Percentiles rank a stretch among this genome's conserved stretches.
These are phyloP conservation scores for Aegilops sharonensis DNA, from an alignment of 176 grass and related monocot species.

Conservation along the genomic window DNA sequence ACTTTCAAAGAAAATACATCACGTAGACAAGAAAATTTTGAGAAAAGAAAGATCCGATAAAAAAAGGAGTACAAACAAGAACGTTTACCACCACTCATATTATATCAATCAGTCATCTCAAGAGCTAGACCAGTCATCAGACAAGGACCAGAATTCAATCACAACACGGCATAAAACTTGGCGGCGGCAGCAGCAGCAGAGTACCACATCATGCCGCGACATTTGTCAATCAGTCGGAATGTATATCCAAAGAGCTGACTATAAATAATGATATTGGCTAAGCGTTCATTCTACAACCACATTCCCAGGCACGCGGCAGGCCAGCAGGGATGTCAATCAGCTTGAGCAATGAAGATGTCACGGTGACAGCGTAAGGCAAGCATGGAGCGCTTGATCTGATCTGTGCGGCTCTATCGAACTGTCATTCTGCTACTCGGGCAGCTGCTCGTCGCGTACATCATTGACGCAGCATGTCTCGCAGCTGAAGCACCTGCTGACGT, in stretches of 20 bases:
- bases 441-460: background rate
- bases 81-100: background rate
- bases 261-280: background rate
- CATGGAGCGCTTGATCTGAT: background rate
- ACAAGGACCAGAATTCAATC: background rate
- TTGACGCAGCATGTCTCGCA: conserved; percentile 78
- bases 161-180: background rate
- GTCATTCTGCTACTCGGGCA: background rate
- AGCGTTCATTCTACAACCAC: conserved; percentile 18
- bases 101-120: background rate
- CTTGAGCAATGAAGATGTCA: background rate
- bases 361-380: background rate
- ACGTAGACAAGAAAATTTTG: no score
- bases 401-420: background rate
- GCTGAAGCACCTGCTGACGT: conserved; percentile 90
- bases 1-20: no score
- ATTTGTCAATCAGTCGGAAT: background rate
- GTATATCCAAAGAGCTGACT: background rate
- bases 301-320: background rate
- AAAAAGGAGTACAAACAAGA: background rate
- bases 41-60: background rate
- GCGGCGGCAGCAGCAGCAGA: background rate
- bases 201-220: conserved; percentile 2
- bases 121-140: background rate
- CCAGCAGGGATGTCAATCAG: conserved; percentile 6